Conservation (phyloP, 768 basidiomycete genomes). For the Trametes coccinea region DNA sequence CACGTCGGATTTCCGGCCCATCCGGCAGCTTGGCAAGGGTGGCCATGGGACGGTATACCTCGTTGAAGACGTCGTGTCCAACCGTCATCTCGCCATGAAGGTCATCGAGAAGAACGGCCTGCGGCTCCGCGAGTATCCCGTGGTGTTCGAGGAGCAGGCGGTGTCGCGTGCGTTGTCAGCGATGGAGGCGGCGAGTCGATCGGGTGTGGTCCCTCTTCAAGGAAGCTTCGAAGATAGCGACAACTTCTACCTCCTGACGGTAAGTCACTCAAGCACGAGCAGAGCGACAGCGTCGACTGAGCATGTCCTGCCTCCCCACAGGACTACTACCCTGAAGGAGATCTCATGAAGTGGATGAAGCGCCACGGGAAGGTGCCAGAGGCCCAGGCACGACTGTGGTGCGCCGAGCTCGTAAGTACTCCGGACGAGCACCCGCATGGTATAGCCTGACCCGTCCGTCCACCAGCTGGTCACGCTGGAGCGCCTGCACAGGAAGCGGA, state of each 20-base stretch:
- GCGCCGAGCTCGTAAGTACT: constrained; percentile 23
- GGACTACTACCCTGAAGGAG: constrained; percentile 21
- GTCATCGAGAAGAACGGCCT: constrained; percentile 25
- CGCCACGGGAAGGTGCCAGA: constrained; percentile 11
- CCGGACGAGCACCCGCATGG: no score
- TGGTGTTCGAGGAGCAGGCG: constrained; percentile 22
- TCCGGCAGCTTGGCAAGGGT: constrained; percentile 26
- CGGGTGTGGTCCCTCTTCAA: constrained; percentile 10
- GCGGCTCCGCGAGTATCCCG: constrained; percentile 16
- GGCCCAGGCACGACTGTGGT: constrained; percentile 18
- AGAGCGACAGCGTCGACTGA: no score
- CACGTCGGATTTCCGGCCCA: constrained; percentile 23
- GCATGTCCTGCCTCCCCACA: not conserved
- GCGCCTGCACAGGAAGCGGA: constrained; percentile 24
- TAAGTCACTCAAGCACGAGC: not conserved
- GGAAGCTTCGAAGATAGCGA: constrained; percentile 26
- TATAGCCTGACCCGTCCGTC: not conserved
- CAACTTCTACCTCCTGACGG: constrained; percentile 26
- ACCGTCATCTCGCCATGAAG: constrained; percentile 25
- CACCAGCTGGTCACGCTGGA: constrained; percentile 24
- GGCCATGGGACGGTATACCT: constrained; percentile 28
- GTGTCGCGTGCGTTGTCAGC: constrained; percentile 1
- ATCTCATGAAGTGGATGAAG: constrained; percentile 16
- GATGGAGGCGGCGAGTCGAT: not conserved
- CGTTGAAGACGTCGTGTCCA: constrained; percentile 25